Evolutionary conservation across 1,284 basidiomycete genomes (phyloP), one percentile per base, ranked within the genome.

Genomic region (Apiotrichum siamense): DNA sequence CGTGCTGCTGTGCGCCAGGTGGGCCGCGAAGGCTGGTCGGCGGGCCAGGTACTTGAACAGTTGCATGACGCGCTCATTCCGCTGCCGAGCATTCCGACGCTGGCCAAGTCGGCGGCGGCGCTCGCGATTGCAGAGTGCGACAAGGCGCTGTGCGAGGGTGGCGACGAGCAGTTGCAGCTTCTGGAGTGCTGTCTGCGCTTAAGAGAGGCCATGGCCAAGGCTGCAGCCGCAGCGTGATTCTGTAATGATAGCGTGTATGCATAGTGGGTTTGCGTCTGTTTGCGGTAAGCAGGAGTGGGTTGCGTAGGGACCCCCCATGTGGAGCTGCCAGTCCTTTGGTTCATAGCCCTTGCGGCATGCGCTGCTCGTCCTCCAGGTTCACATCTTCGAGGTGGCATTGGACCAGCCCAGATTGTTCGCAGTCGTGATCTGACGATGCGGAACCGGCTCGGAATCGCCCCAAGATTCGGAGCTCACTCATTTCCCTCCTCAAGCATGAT

Each of bases 101-200:
- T 83, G 36, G 85, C 88, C 59, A 98, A 98, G 72, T 82, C 89
- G 1, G 77, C 77, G 26, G 87, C 87, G 57, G 88, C 88, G 1
- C 75, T 97, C 18, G 83, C 84, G 9, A 86, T 98, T 57, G 94
- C 92, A 4, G 90, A 94, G 70, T 90, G 90, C 33, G 96, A 99
- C 77, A 97, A 98, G 73, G 89, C 88, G 0, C 76, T 99, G 15
- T 90, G 87, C 58, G 94, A 98, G 63, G 96, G 96, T 2, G 93
- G 89, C n/a, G 94, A 98, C 64, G 96, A 99, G 73, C 92, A 97
- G 72, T 77, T 99, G 33, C 97, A 96, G 84, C 81, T 92, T 44
- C 76, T 98, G 20, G 88, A 94, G 64, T 84, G 91, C 45, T 90
- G 83, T 33, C 73, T 97, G 47, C 80, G 83, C 35, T 78, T 96